Evolutionary conservation across 108 stramenopile genomes (phyloP).

Genomic region (Cyclotella atomus): DNA sequence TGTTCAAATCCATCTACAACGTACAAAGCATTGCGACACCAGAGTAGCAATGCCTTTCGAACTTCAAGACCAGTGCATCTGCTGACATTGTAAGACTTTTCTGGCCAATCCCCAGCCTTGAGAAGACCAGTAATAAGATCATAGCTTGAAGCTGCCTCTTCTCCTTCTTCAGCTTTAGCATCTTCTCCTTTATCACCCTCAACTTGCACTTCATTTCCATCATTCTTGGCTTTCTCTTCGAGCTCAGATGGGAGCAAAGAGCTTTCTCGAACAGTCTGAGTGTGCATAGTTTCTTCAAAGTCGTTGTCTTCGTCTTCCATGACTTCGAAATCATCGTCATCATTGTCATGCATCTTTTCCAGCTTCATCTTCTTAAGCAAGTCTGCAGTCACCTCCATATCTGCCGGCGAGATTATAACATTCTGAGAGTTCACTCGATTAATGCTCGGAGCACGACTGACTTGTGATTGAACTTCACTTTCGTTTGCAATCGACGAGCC

Average conservation of each 20-base stretch:
- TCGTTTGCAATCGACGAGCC: slow-evolving; percentile 20
- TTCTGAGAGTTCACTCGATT: not conserved
- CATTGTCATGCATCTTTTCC: slow-evolving; percentile 54
- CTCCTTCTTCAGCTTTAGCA: slow-evolving; percentile 49
- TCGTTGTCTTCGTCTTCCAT: slow-evolving; percentile 63
- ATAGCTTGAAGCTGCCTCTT: slow-evolving; percentile 70
- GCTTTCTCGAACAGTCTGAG: slow-evolving; percentile 19
- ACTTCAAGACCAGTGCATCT: slow-evolving; percentile 92
- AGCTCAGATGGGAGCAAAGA: slow-evolving; percentile 18
- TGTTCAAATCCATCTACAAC: slow-evolving; percentile 91
- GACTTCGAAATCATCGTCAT: slow-evolving; percentile 64
- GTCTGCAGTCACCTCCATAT: slow-evolving; percentile 81
- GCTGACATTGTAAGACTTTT: slow-evolving; percentile 84
- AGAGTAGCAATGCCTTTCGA: slow-evolving; percentile 79
- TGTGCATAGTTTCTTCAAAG: slow-evolving; percentile 8
- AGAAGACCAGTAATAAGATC: slow-evolving; percentile 86
- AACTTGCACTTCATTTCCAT: slow-evolving; percentile 30
- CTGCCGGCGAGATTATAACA: slow-evolving; percentile 39
- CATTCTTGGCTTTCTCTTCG: slow-evolving; percentile 14
- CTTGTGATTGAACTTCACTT: slow-evolving; percentile 11
- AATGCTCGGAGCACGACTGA: not conserved
- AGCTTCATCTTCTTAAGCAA: slow-evolving; percentile 78
- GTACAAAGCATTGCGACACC: slow-evolving; percentile 83
- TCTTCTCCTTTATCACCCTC: slow-evolving; percentile 26
- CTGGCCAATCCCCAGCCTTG: slow-evolving; percentile 86